Evolutionary conservation across 2,329 filamentous ascomycete genomes (phyloP).

Genomic region (Aspergillus sp.): DNA sequence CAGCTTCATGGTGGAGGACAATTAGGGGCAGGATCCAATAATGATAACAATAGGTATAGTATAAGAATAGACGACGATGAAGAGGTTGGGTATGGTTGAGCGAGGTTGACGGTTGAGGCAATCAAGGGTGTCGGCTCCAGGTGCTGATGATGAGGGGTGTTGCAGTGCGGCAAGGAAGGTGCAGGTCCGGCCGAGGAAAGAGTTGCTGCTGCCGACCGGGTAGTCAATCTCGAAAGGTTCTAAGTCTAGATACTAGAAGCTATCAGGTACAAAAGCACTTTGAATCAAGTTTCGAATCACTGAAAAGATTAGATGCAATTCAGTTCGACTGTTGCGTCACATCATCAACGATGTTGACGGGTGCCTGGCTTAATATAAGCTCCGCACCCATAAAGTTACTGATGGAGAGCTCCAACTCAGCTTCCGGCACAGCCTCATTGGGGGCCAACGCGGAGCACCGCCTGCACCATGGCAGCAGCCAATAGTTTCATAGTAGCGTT

Average conservation of each 20-base stretch:
- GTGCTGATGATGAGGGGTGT: background rate
- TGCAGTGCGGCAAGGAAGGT: background rate
- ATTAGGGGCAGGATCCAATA: background rate
- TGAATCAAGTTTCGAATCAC: no score
- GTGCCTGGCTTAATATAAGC: background rate
- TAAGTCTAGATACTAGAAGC: background rate
- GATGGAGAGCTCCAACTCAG: background rate
- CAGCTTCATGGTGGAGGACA: conserved; percentile 41
- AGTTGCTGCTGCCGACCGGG: background rate
- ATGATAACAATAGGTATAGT: conserved; percentile 4
- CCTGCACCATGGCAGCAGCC: background rate
- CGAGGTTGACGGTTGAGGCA: background rate
- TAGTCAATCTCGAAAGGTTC: background rate
- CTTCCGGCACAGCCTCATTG: background rate
- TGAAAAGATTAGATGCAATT: background rate
- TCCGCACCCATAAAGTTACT: background rate
- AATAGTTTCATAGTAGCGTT: no score
- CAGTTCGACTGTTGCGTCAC: background rate
- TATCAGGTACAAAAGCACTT: no score
- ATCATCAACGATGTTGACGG: background rate
- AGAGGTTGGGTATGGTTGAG: background rate
- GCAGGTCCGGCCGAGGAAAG: background rate
- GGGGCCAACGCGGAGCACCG: background rate
- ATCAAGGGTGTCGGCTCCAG: background rate
- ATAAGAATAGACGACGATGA: background rate